A percentile compares a stretch with the other conserved stretches of the same genome.
Conservation (phyloP, 805 yeast genomes). For the Ogataea salicorniae region DNA sequence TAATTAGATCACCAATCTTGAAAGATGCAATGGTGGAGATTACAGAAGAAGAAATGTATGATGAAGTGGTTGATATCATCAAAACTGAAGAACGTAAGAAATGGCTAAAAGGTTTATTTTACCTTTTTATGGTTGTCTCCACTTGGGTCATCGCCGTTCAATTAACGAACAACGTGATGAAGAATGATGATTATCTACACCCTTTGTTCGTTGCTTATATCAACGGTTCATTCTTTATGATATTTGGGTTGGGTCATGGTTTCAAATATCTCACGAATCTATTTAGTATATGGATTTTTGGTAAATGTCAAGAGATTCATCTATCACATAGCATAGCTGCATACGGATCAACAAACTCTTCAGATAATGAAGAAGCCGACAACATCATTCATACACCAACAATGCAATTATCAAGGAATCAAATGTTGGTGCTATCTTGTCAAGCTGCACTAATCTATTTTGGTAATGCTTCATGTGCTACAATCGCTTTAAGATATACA, state of each 20-base stretch:
- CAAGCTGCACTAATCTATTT: constrained; percentile 40
- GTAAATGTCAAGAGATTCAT: too few relatives aligned
- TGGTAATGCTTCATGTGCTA: constrained; percentile 35
- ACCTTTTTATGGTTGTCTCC: constrained; percentile 36
- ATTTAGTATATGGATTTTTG: neutral
- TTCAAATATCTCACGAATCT: neutral
- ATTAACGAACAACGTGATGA: constrained; percentile 43
- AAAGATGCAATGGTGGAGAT: constrained; percentile 6
- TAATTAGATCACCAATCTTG: constrained; percentile 15
- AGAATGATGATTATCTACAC: constrained; percentile 42
- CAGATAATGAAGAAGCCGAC: constrained; percentile 1
- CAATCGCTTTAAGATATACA: constrained; percentile 42
- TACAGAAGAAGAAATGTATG: constrained; percentile 21
- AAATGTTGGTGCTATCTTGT: constrained; percentile 33
- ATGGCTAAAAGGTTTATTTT: constrained; percentile 40
- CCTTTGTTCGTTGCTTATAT: constrained; percentile 44
- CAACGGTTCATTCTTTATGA: constrained; percentile 42
- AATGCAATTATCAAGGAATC: constrained; percentile 19
- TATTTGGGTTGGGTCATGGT: constrained; percentile 41
- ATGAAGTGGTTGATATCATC: constrained; percentile 30
- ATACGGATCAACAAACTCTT: neutral
- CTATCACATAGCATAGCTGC: neutral
- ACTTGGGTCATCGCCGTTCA: constrained; percentile 49
- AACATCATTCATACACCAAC: constrained; percentile 20
- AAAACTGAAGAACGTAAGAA: constrained; percentile 34